These are phyloP conservation scores for Cryptococcus sp. DNA, from an alignment of 1,284 basidiomycete species.

Conservation along the genomic window DNA sequence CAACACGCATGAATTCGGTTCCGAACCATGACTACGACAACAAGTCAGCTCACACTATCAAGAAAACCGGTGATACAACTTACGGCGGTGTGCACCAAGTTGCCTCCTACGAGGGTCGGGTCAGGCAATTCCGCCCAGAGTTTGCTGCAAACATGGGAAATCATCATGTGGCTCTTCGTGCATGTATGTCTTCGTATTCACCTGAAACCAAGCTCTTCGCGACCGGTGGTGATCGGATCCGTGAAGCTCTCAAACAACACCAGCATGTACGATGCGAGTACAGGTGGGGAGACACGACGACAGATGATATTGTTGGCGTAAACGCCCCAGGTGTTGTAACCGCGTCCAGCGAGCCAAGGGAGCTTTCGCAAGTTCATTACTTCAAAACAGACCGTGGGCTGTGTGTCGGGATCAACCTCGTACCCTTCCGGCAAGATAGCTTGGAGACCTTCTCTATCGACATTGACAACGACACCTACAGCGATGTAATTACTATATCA, in stretches of 20 bases:
- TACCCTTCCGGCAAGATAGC: background rate
- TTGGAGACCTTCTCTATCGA: background rate
- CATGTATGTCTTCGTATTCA: background rate
- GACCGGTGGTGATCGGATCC: background rate
- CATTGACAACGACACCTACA: background rate
- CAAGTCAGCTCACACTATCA: no score
- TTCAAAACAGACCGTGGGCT: background rate
- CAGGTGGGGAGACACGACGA: background rate
- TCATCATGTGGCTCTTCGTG: background rate
- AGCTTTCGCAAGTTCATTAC: background rate
- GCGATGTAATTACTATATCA: no score
- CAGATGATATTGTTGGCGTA: background rate
- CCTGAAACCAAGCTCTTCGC: background rate
- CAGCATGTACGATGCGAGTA: background rate
- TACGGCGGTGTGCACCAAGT: background rate
- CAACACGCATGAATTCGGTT: background rate
- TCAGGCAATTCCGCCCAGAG: background rate
- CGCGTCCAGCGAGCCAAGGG: background rate
- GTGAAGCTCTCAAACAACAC: background rate
- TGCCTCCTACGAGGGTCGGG: background rate
- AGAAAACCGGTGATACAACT: background rate
- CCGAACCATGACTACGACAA: background rate
- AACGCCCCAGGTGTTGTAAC: constrained; percentile 1
- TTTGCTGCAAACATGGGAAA: background rate
- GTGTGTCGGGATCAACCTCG: background rate